Percentiles rank a stretch among this genome's conserved stretches.
Conservation (phyloP, 768 basidiomycete genomes). For the Leucosporidium yakuticum region DNA sequence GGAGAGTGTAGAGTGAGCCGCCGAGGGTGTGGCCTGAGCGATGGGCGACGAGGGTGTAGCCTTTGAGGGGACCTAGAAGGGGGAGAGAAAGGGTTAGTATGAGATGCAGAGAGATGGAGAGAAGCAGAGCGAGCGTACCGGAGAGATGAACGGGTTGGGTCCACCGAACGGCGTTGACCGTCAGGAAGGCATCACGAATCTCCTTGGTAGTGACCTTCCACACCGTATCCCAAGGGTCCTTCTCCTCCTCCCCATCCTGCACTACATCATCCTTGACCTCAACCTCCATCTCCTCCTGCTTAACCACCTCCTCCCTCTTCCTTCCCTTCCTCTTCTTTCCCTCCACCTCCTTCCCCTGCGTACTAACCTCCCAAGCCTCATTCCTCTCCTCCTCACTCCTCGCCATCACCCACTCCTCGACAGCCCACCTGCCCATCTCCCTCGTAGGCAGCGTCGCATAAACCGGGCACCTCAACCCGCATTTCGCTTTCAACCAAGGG, state of each 20-base stretch:
- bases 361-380: slow-evolving; percentile 23
- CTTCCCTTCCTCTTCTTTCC: slow-evolving; percentile 17
- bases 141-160: slow-evolving; percentile 92
- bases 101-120: slow-evolving; percentile 34
- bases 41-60: slow-evolving; percentile 78
- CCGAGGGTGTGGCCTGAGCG: slow-evolving; percentile 92
- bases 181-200: slow-evolving; percentile 87
- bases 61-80: slow-evolving; percentile 13
- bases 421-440: slow-evolving; percentile 87
- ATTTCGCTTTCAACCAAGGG: slow-evolving; percentile 83
- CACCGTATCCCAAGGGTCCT: slow-evolving; percentile 52
- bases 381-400: slow-evolving; percentile 47
- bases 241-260: slow-evolving; percentile 38
- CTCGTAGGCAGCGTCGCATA: slow-evolving; percentile 94
- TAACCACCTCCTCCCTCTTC: slow-evolving; percentile 30
- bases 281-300: slow-evolving; percentile 35
- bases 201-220: slow-evolving; percentile 68
- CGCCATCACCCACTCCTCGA: slow-evolving; percentile 78
- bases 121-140: slow-evolving; percentile 52
- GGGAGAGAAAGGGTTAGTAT: not conserved
- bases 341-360: slow-evolving; percentile 18
- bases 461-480: slow-evolving; percentile 73
- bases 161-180: slow-evolving; percentile 83
- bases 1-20: slow-evolving; percentile 96
- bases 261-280: not conserved